Base-by-base conservation (phyloP, 108 stramenopile genomes). In the Pseudonitzschia multiseries region DNA sequence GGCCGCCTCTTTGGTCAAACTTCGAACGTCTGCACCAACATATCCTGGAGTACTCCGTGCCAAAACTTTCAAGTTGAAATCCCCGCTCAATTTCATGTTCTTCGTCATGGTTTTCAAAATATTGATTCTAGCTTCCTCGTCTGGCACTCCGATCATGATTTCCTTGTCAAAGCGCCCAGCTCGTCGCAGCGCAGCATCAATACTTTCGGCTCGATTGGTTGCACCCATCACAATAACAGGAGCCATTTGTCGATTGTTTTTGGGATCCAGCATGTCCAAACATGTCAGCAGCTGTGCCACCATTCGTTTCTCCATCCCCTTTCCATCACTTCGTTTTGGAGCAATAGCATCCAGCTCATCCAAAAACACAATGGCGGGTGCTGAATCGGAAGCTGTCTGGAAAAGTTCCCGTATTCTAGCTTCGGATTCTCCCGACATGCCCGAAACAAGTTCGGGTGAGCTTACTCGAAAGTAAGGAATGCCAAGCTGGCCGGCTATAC, bases 311-410 rank as follows among this genome's bases (percentile, higher is more conserved):
- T 99, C 98, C 98, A 99, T 99, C 4, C 96, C 94, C 2, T 89
- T 80, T 27, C 84, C 90, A n/a, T 88, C 93, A 12, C 83, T 90
- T 20, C 99, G 87, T 79, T 93, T 96, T 65, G 96, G 91, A 42
- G 96, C 98, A 70, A 99, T 95, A 24, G 97, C 95, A 79, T 99
- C 99, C 26, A 99, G 82, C 81, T 99, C 98, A 71, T 99, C 98
- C 76, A 99, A 91, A 76, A 99, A 99, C 20, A 99, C 87, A 10
- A 99, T 93, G 24, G 92, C 75, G 0, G 99, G 98, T 32, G 98
- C 97, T 76, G 87, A 79, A 53, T 89, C 84, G n/a, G 87, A 78
- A 28, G 99, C 98, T 10, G 92, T 82, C 51, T 90, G 83, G 83
- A 99, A 99, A 27, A 99, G 71, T 20, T 92, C 86, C 5, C 97